Evolutionary conservation across 352 stramenopile genomes (phyloP), one percentile per base, ranked within the genome.

Genomic region (Pythium rishiriense): DNA sequence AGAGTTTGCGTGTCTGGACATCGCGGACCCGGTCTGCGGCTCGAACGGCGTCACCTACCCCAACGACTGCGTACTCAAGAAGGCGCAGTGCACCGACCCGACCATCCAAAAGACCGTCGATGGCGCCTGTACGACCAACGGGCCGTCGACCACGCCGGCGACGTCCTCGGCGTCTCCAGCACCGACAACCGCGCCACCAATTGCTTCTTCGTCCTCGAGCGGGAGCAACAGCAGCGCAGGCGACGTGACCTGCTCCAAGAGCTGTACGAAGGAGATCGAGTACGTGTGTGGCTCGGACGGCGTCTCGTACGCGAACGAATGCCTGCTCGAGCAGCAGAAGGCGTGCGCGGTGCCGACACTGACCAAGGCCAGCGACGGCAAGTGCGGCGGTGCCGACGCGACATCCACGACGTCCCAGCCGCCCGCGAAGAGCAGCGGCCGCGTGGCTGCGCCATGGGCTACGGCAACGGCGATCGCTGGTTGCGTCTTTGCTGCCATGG

Each of bases 41-140:
- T 88, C 81, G 11, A 69, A 87, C 51, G 72, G 74, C 37, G 39
- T 70, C 19, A 88, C 81, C 12, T 90, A 87, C 66, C 24, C 43
- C 43, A 86, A 83, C 64, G 62, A 66, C 41, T 88, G 81, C 60
- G 42, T 72, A 21, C 76, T 90, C 28, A 64, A 79, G 19, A 55
- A 28, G 21, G 70, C 68, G 7, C 66, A 76, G 45, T 89, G 80
- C 52, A 17, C 17, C 2, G 45, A 55, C 55, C 54, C 46, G 26
- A 33, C 26, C 10, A 56, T 54, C 29, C 50, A 33, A 24, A 63
- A 54, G 45, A 28, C 29, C 25, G 19, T 25, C 12, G 21, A 62
- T 2, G 45, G 29, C 14, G 53, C 49, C 17, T 60, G 53, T 22
- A 55, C 54, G 56, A 39, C 43, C 8, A 17, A 35, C 0, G n/a